Base-by-base conservation (phyloP, 208 protist species). In the Acanthamoeba healyi region DNA sequence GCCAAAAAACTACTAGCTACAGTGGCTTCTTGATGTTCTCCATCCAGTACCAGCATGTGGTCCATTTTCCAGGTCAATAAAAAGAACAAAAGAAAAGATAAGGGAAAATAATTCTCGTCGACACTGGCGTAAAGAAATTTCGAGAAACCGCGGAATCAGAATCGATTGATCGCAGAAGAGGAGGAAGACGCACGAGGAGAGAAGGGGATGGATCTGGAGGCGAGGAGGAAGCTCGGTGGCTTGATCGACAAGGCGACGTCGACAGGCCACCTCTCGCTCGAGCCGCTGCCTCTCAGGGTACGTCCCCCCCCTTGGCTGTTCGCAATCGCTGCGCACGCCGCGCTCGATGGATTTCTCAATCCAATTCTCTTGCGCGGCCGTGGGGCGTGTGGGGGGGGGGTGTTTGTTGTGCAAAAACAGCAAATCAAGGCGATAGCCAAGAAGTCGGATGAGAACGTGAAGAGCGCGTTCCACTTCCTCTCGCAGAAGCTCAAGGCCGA, bases 341-440 rank as follows among this genome's bases (percentile, higher is more conserved):
- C 46, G 46, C 10, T 51, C 46, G 65, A 74, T 17, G 38, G 17
- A 29, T 40, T 74, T 61, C 54, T 61, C 54, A 61, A 61, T n/a
- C n/a, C n/a, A n/a, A n/a, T n/a, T n/a, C n/a, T n/a, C n/a, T n/a
- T n/a, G n/a, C n/a, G n/a, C n/a, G n/a, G n/a, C n/a, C n/a, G n/a
- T n/a, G n/a, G n/a, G n/a, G n/a, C n/a, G n/a, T n/a, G n/a, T n/a
- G n/a, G n/a, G n/a, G n/a, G n/a, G n/a, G n/a, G n/a, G n/a, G 22
- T 32, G 5, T 32, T 32, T 67, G 61, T 26, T 3, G 29, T 67
- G 4, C 29, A 67, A 34, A 5, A 24, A 79, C 36, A 79, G 70
- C 70, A 79, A 79, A 79, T 79, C 70, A 79, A 79, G 29, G 70
- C 70, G 34, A 79, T 79, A 15, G 70, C 70, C 17, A 79, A 44